Conservation (phyloP, 2,329 filamentous ascomycete genomes). For the Botrytis hyacinthi region DNA sequence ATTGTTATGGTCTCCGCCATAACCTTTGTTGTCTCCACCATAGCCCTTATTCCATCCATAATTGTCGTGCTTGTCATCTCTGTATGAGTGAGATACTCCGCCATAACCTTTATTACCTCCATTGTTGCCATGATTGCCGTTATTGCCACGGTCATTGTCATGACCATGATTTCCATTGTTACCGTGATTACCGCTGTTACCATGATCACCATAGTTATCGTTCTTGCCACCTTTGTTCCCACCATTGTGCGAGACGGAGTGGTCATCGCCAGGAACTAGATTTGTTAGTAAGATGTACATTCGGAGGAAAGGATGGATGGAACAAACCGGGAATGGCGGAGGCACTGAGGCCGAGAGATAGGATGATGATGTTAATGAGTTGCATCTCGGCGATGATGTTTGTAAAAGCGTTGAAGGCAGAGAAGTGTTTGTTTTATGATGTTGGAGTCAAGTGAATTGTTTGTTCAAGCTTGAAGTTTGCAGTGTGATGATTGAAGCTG, state of each 20-base stretch:
- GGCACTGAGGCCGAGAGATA: not conserved
- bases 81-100: not conserved
- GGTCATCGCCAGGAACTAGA: not conserved
- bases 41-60: not conserved
- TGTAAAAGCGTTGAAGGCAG: not conserved
- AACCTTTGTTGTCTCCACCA: not conserved
- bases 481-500: not conserved
- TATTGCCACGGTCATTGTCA: not conserved
- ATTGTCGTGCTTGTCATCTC: not conserved
- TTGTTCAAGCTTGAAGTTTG: not conserved
- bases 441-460: not conserved
- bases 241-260: not conserved
- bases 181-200: not conserved
- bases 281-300: not conserved
- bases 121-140: not conserved
- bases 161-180: not conserved
- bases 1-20: not conserved
- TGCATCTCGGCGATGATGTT: not conserved
- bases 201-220: not conserved
- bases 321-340: not conserved
- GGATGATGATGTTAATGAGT: conserved; percentile 2
- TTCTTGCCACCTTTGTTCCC: not conserved
- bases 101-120: not conserved
- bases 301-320: not conserved
- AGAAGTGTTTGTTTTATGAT: not conserved